These are phyloP conservation scores for Colletotrichum filicis DNA, from an alignment of 2,329 filamentous ascomycete species.

Conservation along the genomic window DNA sequence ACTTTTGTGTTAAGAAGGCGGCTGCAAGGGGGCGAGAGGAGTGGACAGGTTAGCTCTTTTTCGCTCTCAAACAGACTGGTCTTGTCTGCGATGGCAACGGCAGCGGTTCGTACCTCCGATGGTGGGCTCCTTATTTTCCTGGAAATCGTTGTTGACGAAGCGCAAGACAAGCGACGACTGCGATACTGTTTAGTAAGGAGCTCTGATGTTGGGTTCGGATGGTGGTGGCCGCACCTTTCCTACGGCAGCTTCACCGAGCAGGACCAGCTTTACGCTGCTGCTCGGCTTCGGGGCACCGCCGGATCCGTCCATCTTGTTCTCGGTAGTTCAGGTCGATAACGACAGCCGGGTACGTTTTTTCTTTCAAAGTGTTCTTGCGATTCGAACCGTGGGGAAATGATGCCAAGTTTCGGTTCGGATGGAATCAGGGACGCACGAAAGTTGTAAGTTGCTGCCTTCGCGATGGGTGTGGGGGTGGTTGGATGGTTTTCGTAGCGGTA, in stretches of 20 bases:
- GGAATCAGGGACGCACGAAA: background rate
- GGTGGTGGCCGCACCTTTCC: conserved; percentile 79
- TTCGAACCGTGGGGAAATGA: background rate
- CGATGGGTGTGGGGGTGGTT: conserved; percentile 32
- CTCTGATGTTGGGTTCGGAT: background rate
- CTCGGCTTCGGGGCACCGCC: conserved; percentile 85
- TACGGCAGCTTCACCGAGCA: conserved; percentile 96
- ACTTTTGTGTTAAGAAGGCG: conserved; percentile 98
- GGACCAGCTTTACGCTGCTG: conserved; percentile 99
- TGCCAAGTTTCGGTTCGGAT: conserved; percentile 7
- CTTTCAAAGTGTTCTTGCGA: background rate
- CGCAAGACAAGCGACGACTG: conserved; percentile 97
- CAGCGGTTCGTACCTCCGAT: conserved; percentile 81
- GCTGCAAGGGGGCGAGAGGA: conserved; percentile 61
- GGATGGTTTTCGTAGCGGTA: conserved; percentile 22
- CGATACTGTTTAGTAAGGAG: conserved; percentile 35
- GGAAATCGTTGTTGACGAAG: conserved; percentile 99
- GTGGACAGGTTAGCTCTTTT: conserved; percentile 21
- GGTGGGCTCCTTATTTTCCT: conserved; percentile 99
- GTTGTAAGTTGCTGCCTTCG: conserved; percentile 30
- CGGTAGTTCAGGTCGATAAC: conserved; percentile 18
- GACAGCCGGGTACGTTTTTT: background rate
- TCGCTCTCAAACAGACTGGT: background rate
- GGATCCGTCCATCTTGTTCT: conserved; percentile 74
- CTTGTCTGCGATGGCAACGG: background rate